Evolutionary conservation across 495 filamentous ascomycete genomes (phyloP), one percentile per base, ranked within the genome.

Genomic region (Xylaria bambusicola): DNA sequence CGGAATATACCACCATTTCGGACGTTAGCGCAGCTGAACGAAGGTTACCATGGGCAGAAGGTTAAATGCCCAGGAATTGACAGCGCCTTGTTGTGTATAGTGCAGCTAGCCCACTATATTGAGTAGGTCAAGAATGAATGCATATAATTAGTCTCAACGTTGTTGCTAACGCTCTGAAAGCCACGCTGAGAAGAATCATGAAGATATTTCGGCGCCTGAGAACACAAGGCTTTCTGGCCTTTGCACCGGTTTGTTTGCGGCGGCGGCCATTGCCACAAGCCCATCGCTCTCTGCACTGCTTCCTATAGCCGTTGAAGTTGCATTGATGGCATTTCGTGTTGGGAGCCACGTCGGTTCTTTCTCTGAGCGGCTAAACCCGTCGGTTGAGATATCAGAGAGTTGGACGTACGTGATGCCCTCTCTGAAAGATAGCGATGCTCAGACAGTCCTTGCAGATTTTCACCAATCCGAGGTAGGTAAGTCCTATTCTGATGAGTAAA

Each of bases 101-200:
- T 87, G 29, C 89, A 94, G 67, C 65, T 93, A 23, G 87, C 82
- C 45, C 85, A 88, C 62, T 92, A 90, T 62, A 88, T 93, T 59
- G 83, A 88, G 87, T 92, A 58, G 23, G 56, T 51, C 20, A 24
- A 44, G 7, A 51, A 13, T 23, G 29, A n/a, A n/a, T n/a, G n/a
- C n/a, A n/a, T n/a, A n/a, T n/a, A n/a, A n/a, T n/a, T n/a, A n/a
- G n/a, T n/a, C n/a, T n/a, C n/a, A n/a, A n/a, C n/a, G n/a, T n/a
- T n/a, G 24, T 41, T 54, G 10, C 27, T 55, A 41, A 46, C 45
- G 35, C 12, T n/a, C 48, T 15, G 38, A 44, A 60, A 81, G 79
- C 56, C 73, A 75, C 29, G 69, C 69, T 31, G 78, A 80, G 51
- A 79, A 77, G 52, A 65, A 80, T 48, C 71, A 71, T 50, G 73